phyloP scores from a whole-genome alignment of 2,329 filamentous ascomycete genomes.

The Aspergillus floridensis region DNA sequence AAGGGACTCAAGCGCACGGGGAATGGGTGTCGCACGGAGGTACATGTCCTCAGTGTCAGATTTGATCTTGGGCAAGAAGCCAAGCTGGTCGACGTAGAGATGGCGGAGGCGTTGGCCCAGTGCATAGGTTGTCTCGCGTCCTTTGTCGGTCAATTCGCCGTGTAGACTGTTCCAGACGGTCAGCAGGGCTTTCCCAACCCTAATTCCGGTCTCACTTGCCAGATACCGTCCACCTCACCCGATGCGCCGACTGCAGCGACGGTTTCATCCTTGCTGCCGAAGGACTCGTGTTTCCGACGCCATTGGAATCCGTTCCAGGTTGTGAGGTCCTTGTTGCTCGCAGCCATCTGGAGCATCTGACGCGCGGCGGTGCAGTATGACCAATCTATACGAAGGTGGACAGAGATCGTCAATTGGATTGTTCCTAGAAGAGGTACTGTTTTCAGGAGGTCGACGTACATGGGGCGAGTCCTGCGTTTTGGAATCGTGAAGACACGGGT shows the following conservation, averaged over 20 bases:
- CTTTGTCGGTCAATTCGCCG: conserved; percentile 72
- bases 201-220: conserved; percentile 53
- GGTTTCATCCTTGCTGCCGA: conserved; percentile 68
- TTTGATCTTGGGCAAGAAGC: conserved; percentile 65
- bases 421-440: neutral
- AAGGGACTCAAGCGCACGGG: conserved; percentile 72
- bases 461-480: conserved; percentile 60
- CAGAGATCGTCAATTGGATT: neutral
- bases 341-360: conserved; percentile 64
- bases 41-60: conserved; percentile 62
- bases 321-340: conserved; percentile 52
- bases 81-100: conserved; percentile 72
- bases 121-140: conserved; percentile 67
- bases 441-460: conserved; percentile 35
- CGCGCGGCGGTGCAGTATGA: conserved; percentile 81
- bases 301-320: conserved; percentile 61
- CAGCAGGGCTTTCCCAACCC: neutral
- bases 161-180: conserved; percentile 40
- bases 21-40: conserved; percentile 70
- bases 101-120: conserved; percentile 66
- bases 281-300: conserved; percentile 76
- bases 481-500: conserved; percentile 83
- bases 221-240: conserved; percentile 75
- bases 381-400: conserved; percentile 58
- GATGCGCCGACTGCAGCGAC: conserved; percentile 65